Percentiles rank a stretch among this genome's conserved stretches.
Evolutionary conservation across 805 yeast genomes (phyloP).

Genomic region (Tanozyma kutaoensis): DNA sequence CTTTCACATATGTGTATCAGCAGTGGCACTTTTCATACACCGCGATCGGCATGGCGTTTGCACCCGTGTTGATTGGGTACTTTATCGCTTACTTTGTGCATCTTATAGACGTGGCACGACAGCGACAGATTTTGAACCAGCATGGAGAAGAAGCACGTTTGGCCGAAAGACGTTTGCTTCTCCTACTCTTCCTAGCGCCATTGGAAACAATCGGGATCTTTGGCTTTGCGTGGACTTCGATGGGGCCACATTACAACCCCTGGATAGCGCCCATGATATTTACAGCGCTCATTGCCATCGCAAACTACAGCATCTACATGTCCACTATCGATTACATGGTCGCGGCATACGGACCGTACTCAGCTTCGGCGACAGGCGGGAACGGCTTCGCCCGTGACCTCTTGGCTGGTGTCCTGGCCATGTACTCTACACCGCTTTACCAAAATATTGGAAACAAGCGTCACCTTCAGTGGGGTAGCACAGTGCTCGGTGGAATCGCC

Average conservation of each 20-base stretch:
- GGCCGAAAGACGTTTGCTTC: constrained; percentile 16
- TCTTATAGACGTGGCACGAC: constrained; percentile 19
- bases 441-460: constrained; percentile 13
- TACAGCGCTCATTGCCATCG: constrained; percentile 21
- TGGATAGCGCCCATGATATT: constrained; percentile 31
- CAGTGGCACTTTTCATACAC: constrained; percentile 22
- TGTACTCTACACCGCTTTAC: constrained; percentile 25
- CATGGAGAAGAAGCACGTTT: constrained; percentile 13
- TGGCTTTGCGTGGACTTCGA: constrained; percentile 29
- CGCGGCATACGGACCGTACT: constrained; percentile 27
- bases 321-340: constrained; percentile 31
- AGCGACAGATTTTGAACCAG: constrained; percentile 8
- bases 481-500: constrained; percentile 21
- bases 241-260: constrained; percentile 22
- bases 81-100: constrained; percentile 20
- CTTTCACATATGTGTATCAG: constrained; percentile 16
- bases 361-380: constrained; percentile 31
- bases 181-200: constrained; percentile 23
- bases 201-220: constrained; percentile 24
- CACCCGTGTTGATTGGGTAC: constrained; percentile 21
- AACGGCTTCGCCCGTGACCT: constrained; percentile 29
- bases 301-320: constrained; percentile 28
- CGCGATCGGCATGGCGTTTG: constrained; percentile 18
- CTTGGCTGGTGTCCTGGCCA: constrained; percentile 24
- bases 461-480: constrained; percentile 26